phyloP scores from a whole-genome alignment of 2,329 filamentous ascomycete species.

The Fusarium caatingaense region DNA sequence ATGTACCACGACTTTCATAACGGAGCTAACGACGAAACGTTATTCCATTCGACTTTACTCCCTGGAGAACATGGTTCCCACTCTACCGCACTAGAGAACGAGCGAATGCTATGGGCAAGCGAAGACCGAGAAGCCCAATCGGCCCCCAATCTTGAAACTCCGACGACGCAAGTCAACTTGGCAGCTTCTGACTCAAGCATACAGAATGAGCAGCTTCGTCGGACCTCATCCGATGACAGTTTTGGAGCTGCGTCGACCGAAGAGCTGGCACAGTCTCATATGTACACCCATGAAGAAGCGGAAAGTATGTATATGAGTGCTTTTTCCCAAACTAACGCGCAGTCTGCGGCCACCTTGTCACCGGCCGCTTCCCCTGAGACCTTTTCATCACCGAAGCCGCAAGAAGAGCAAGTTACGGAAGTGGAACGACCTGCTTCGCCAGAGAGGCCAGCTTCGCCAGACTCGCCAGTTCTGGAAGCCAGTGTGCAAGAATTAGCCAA shows the following conservation, averaged over 20 bases:
- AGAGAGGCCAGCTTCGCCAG: neutral
- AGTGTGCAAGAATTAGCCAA: neutral
- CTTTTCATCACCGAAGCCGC: neutral
- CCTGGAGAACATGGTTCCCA: constrained; percentile 27
- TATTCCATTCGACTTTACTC: constrained; percentile 48
- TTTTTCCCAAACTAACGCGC: constrained; percentile 62
- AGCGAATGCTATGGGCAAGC: constrained; percentile 37
- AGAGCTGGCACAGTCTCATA: constrained; percentile 71
- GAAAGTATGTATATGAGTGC: constrained; percentile 90
- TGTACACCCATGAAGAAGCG: constrained; percentile 83
- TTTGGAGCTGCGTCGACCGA: constrained; percentile 48
- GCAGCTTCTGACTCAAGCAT: constrained; percentile 12
- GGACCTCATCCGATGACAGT: constrained; percentile 30
- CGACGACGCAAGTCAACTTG: constrained; percentile 32
- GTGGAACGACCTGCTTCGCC: constrained; percentile 2
- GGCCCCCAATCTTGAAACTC: constrained; percentile 34
- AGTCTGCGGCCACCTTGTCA: constrained; percentile 26
- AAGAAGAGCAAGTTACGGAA: neutral
- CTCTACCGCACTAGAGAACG: constrained; percentile 33
- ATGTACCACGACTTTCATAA: constrained; percentile 54
- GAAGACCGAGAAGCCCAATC: constrained; percentile 36
- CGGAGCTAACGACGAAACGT: constrained; percentile 41
- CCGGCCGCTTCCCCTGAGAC: constrained; percentile 20
- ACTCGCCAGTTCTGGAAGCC: constrained; percentile 1
- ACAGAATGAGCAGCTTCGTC: constrained; percentile 20